A percentile compares a stretch with the other conserved stretches of the same genome.
phyloP scores from a whole-genome alignment of 306 rosid species.

The Lathyrus oleraceus region DNA sequence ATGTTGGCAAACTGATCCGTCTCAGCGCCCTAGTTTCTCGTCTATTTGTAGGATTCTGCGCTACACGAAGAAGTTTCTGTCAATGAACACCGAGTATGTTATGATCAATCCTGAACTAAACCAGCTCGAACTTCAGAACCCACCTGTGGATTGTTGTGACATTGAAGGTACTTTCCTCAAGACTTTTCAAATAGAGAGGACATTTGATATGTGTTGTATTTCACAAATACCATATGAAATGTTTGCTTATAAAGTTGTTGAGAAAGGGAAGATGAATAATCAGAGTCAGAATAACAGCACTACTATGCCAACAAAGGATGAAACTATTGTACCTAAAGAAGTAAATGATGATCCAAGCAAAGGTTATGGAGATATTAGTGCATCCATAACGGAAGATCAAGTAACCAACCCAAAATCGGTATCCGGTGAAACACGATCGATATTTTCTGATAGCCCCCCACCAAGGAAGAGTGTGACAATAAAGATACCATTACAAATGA shows the following conservation, averaged over 20 bases:
- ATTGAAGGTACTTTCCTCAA: conserved; percentile 64
- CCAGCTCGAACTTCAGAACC: conserved; percentile 51
- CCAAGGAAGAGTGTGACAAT: conserved; percentile 38
- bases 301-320: conserved; percentile 28
- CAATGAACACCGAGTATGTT: conserved; percentile 52
- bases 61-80: conserved; percentile 71
- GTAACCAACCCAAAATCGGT: conserved; percentile 42
- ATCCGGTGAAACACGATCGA: conserved; percentile 39
- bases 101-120: conserved; percentile 54
- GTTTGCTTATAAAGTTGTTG: conserved; percentile 69
- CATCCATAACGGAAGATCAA: conserved; percentile 45
- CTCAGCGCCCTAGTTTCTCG: conserved; percentile 75
- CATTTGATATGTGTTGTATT: conserved; percentile 32
- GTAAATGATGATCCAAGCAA: conserved; percentile 31
- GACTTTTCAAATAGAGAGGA: conserved; percentile 40
- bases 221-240: conserved; percentile 80
- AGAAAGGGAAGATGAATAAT: conserved; percentile 57
- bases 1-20: conserved; percentile 87
- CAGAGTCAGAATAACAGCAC: conserved; percentile 10
- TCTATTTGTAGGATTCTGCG: conserved; percentile 84
- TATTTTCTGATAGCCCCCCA: conserved; percentile 49
- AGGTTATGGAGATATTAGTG: conserved; percentile 16
- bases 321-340: not conserved
- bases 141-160: conserved; percentile 67
- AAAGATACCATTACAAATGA: conserved; percentile 41